phyloP scores from a whole-genome alignment of 257 asterid species.

The Anisodus tanguticus region DNA sequence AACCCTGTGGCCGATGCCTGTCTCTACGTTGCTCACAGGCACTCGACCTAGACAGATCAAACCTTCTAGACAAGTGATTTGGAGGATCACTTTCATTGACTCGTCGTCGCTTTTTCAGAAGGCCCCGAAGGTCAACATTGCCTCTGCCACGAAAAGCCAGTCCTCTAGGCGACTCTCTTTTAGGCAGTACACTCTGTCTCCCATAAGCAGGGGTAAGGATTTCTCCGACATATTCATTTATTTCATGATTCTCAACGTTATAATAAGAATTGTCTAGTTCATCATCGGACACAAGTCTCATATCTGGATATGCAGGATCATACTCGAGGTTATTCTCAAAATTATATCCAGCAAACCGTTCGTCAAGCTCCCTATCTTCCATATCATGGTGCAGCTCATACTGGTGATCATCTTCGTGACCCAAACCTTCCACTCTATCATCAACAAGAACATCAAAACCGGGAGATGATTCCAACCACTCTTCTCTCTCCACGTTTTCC shows the following conservation, averaged over 20 bases:
- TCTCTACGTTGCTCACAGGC: slow-evolving; percentile 30
- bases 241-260: slow-evolving; percentile 23
- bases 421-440: slow-evolving; percentile 38
- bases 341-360: slow-evolving; percentile 35
- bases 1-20: slow-evolving; percentile 21
- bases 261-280: slow-evolving; percentile 27
- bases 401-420: slow-evolving; percentile 38
- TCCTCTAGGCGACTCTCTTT: slow-evolving; percentile 31
- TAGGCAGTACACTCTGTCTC: slow-evolving; percentile 24
- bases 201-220: slow-evolving; percentile 22
- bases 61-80: slow-evolving; percentile 28
- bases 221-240: not conserved
- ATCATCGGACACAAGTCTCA: slow-evolving; percentile 22
- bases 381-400: slow-evolving; percentile 34
- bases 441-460: slow-evolving; percentile 53
- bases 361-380: slow-evolving; percentile 36
- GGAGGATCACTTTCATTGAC: slow-evolving; percentile 26
- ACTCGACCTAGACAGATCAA: slow-evolving; percentile 28
- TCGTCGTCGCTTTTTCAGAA: slow-evolving; percentile 38
- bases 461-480: slow-evolving; percentile 48
- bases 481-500: slow-evolving; percentile 39
- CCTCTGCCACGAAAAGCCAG: slow-evolving; percentile 9
- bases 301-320: slow-evolving; percentile 41
- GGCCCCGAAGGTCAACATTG: slow-evolving; percentile 42
- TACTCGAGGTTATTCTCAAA: slow-evolving; percentile 35